Evolutionary conservation across 2,329 filamentous ascomycete species (phyloP).

Genomic region (Niveomyces coronatus): DNA sequence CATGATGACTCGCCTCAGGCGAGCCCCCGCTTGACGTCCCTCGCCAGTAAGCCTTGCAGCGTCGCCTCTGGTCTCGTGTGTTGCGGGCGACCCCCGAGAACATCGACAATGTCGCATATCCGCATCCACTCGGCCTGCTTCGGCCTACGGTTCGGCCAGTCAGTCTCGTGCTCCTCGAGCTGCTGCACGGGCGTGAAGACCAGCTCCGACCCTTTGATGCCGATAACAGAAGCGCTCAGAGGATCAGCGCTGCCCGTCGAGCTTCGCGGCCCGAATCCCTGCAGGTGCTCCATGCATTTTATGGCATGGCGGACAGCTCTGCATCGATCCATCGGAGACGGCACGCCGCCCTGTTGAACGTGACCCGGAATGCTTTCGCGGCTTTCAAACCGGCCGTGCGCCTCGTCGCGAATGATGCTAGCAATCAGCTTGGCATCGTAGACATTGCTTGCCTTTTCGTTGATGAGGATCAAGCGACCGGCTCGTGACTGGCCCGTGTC

Average conservation of each 20-base stretch:
- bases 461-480: constrained; percentile 90
- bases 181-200: constrained; percentile 75
- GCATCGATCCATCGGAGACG: constrained; percentile 92
- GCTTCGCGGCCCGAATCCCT: constrained; percentile 55
- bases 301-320: constrained; percentile 86
- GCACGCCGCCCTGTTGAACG: constrained; percentile 87
- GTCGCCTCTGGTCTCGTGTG: constrained; percentile 39
- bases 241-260: constrained; percentile 40
- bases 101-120: constrained; percentile 73
- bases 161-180: constrained; percentile 76
- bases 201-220: constrained; percentile 81
- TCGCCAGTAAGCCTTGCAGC: constrained; percentile 43
- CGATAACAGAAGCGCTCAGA: constrained; percentile 71
- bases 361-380: constrained; percentile 87
- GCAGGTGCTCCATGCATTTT: constrained; percentile 87
- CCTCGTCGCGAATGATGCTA: constrained; percentile 90
- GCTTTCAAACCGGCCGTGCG: constrained; percentile 83
- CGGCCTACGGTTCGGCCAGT: constrained; percentile 85
- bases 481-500: constrained; percentile 84
- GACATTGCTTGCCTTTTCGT: constrained; percentile 83
- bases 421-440: constrained; percentile 92
- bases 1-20: neutral
- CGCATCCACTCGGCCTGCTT: constrained; percentile 76
- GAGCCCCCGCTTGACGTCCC: constrained; percentile 49
- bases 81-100: constrained; percentile 61